Evolutionary conservation across 2,329 filamentous ascomycete genomes (phyloP), one percentile per base, ranked within the genome.

Genomic region (Xylaria sp.): DNA sequence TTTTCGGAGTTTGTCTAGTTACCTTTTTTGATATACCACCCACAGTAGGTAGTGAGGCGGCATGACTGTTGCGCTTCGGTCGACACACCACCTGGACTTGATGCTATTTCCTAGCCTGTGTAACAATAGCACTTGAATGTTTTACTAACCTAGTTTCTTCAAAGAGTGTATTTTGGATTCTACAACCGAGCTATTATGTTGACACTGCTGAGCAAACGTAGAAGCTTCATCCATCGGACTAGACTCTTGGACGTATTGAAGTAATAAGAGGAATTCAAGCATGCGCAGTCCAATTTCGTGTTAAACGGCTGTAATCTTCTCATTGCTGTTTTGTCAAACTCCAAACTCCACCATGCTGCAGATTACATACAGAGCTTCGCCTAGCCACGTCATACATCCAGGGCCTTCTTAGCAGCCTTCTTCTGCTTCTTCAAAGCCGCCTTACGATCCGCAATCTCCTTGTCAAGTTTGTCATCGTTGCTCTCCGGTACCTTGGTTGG

Each of bases 391-490:
- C 75, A 85, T 68, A 81, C 79, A 44, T 86, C 84, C 73, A 84
- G 76, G 29, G 84, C 82, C 79, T 84, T 84, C 80, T 85, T 86
- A 18, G 86, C 87, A 53, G 82, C 82, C 67, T 83, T 83, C 84
- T 89, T 89, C 75, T 87, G 86, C 81, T 88, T 88, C 80, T 82
- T 86, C 72, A 89, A 75, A 75, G 83, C 85, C 13, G 84, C 78
- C 81, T 89, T 89, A 72, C 86, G 84, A 73, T 87, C 85, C n/a
- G 86, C 81, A 72, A 89, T 88, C 81, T 88, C 85, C 82, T 85
- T 83, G 76, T 88, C 84, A 18, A 89, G 81, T 74, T 83, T 84
- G 67, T 82, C 80, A 62, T 88, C 86, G 75, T 87, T 82, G 73
- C 82, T 81, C 66, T 84, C 83, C 4, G 81, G 78, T 35, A 79